Evolutionary conservation across 495 filamentous ascomycete species (phyloP).

Genomic region (Cenococcum geophilum): DNA sequence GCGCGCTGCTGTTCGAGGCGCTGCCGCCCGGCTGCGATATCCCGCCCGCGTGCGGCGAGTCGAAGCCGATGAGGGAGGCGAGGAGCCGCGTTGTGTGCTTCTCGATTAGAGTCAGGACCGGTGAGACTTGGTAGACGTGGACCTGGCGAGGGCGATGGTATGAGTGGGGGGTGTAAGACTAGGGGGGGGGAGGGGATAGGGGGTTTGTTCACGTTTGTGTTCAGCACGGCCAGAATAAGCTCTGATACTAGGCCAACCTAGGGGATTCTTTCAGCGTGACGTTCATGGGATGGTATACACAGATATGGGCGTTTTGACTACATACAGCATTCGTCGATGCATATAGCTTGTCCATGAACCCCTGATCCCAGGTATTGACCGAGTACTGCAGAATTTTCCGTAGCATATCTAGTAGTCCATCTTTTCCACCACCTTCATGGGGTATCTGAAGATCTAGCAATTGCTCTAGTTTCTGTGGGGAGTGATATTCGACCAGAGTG

Average conservation of each 20-base stretch:
- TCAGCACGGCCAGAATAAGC: slow-evolving; percentile 71
- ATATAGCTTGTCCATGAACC: slow-evolving; percentile 91
- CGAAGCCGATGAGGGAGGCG: slow-evolving; percentile 70
- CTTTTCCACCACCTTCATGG: slow-evolving; percentile 56
- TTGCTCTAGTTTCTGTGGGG: slow-evolving; percentile 60
- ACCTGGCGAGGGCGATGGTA: slow-evolving; percentile 10
- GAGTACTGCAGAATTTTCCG: slow-evolving; percentile 66
- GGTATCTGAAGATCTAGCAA: slow-evolving; percentile 64
- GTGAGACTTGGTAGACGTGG: slow-evolving; percentile 87
- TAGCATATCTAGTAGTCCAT: slow-evolving; percentile 61
- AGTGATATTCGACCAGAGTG: slow-evolving; percentile 61
- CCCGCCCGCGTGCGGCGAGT: slow-evolving; percentile 67
- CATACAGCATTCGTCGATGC: slow-evolving; percentile 72
- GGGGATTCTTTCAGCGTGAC: neutral
- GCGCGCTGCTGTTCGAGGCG: slow-evolving; percentile 76
- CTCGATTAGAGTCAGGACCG: slow-evolving; percentile 78
- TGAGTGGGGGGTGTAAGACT: slow-evolving; percentile 28
- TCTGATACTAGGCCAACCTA: slow-evolving; percentile 75
- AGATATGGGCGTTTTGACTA: neutral
- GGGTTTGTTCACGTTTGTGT: slow-evolving; percentile 65
- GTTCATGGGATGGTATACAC: neutral
- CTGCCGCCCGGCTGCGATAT: slow-evolving; percentile 83
- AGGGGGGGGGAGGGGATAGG: neutral
- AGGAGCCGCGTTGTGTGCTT: slow-evolving; percentile 65
- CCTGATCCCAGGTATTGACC: slow-evolving; percentile 96